Evolutionary conservation across 148 eudicot species (phyloP), one percentile per base, ranked within the genome.

Genomic region (Rhododendron kiyosumense): DNA sequence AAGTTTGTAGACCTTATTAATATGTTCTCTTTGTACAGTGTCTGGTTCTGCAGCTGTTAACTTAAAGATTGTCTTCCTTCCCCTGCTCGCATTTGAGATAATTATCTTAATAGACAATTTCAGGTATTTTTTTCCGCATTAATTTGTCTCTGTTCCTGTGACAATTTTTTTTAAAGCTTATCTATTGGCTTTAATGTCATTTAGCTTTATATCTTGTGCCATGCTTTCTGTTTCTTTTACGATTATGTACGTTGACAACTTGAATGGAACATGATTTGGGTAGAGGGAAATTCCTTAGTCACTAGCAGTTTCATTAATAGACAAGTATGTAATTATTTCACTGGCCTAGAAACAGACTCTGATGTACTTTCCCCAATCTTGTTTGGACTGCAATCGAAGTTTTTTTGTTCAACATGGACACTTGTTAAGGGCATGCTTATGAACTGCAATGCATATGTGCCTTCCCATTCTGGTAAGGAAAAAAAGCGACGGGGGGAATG

Each of bases 11-110:
- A 52, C 86, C 76, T 86, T 79, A 28, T 78, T 83, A 22, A 78
- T 36, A 59, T 84, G 48, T 69, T 65, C 79, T 24, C 71, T 36
- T 85, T 28, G 75, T 85, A 84, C 98, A 96, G 98, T 89, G 84
- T 81, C 90, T 83, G 86, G 86, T 73, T 81, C 85, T 85, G 92
- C 93, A 30, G 89, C 90, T 87, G 90, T 96, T 49, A 92, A 88
- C 91, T 91, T 96, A 91, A 95, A 93, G 93, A 86, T 93, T 78
- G 98, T 92, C 86, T 96, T 96, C 87, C 95, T 96, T 84, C 99
- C 98, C 71, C 86, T 95, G 87, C 86, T 96, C 90, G 93, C 94
- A 81, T 93, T 96, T 88, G 96, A 96, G 90, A 82, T 89, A 85
- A 84, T 89, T 74, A 89, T 95, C 87, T 89, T 96, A 67, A 81